Evolutionary conservation across 2,329 filamentous ascomycete genomes (phyloP), one percentile per base, ranked within the genome.

Genomic region (Lachnum nothofagi): DNA sequence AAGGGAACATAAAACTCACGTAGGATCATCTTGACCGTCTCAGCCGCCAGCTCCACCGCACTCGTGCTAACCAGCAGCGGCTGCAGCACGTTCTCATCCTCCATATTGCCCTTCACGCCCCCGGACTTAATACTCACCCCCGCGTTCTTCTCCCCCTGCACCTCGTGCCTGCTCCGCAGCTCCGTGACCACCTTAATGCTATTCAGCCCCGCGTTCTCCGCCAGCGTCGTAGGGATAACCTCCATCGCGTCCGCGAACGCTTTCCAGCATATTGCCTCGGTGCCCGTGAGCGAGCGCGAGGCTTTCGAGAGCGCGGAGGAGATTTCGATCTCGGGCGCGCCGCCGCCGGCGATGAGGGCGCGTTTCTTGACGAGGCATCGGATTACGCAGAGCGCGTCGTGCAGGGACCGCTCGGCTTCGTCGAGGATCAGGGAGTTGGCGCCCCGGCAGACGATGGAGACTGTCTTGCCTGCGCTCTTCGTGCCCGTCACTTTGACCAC

Each of bases 291-390:
- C 62, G 85, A 83, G 59, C 91, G 86, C 7, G 91, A 82, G 65
- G 88, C 86, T 70, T 88, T 85, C 49, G 86, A 82, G 27, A 98
- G 80, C 64, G 88, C 80, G 46, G 93, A 86, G 19, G 93, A 88
- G 62, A 98, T 91, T 72, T 97, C 91, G 63, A 97, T 94, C 71
- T 98, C 93, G 22, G 93, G 88, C 2, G 93, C 93, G 67, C 93
- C 93, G 64, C 93, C 93, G 69, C 93, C 93, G 12, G 94, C 91
- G 63, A 98, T 95, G 49, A 98, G 81, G n/a, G 93, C 93, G 74
- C 94, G 95, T 82, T 97, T 98, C 83, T 98, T 98, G 60, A 98
- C 93, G 53, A 98, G 74, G 67, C 93, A 98, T 62, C 93, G 86
- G 61, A 98, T 91, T 43, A 97, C 93, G 68, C 93, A 98, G 57